A percentile compares a stretch with the other conserved stretches of the same genome.
These are phyloP conservation scores for Dendrobium officinale DNA, from an alignment of 106 monocot species.

Conservation along the genomic window DNA sequence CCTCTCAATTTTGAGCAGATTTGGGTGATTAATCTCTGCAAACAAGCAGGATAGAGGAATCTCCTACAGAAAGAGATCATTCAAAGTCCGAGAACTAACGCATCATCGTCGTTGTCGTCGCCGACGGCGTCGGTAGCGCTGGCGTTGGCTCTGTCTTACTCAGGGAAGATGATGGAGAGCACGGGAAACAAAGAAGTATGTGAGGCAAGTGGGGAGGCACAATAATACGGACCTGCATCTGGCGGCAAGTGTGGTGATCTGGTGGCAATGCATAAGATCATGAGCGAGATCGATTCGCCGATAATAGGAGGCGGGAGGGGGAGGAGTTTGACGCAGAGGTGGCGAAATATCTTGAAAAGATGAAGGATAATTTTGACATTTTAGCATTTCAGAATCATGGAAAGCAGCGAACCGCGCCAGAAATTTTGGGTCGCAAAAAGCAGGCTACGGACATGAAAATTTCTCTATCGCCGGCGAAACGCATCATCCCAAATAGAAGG, in stretches of 20 bases:
- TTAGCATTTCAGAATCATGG: no score
- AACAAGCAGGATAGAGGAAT: neutral
- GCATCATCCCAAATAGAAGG: no score
- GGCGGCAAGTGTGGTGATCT: constrained; percentile 21
- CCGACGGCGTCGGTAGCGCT: constrained; percentile 8
- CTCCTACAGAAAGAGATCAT: neutral
- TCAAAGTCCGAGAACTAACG: neutral
- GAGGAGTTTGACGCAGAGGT: no score
- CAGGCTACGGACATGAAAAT: no score
- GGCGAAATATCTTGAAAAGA: no score
- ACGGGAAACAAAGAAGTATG: constrained; percentile 40
- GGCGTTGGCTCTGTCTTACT: constrained; percentile 35
- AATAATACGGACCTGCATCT: constrained; percentile 63
- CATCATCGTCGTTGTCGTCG: neutral
- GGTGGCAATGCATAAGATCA: no score
- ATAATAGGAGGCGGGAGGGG: no score
- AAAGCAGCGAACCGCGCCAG: no score
- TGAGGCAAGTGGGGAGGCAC: constrained; percentile 60
- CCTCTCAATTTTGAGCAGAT: neutral
- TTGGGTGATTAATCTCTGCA: neutral
- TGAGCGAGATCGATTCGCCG: no score
- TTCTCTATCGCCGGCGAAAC: no score
- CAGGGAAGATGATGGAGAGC: constrained; percentile 39
- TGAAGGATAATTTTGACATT: no score
- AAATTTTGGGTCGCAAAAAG: no score